phyloP scores from a whole-genome alignment of 2,329 filamentous ascomycete genomes.

The Fusarium buharicum region DNA sequence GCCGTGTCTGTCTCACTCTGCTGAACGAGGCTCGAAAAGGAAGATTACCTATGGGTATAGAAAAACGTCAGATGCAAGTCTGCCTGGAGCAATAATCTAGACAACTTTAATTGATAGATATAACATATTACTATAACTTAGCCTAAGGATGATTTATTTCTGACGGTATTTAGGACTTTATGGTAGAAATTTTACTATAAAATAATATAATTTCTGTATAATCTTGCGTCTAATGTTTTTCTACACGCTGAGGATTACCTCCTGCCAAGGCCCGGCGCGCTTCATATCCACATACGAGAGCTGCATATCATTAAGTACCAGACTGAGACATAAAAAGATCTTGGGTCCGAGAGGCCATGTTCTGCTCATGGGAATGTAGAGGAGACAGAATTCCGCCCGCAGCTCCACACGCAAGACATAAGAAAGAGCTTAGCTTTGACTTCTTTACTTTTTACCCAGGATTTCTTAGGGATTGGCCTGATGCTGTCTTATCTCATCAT shows the following conservation, averaged over 20 bases:
- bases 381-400: slow-evolving; percentile 9
- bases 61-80: too few relatives aligned
- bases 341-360: not conserved
- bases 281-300: slow-evolving; percentile 18
- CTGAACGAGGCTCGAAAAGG: slow-evolving; percentile 5
- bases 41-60: too few relatives aligned
- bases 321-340: slow-evolving; percentile 7
- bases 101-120: too few relatives aligned
- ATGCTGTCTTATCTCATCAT: not conserved
- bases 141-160: too few relatives aligned
- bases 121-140: too few relatives aligned
- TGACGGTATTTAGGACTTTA: too few relatives aligned
- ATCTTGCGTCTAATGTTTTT: too few relatives aligned
- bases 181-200: too few relatives aligned
- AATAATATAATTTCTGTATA: too few relatives aligned
- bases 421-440: slow-evolving; percentile 25
- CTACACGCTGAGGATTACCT: slow-evolving; percentile 17
- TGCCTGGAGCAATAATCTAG: too few relatives aligned
- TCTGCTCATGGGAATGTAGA: slow-evolving; percentile 3
- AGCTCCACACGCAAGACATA: slow-evolving; percentile 21
- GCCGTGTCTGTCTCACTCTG: slow-evolving; percentile 2
- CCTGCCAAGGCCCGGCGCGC: slow-evolving; percentile 8
- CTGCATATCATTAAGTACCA: slow-evolving; percentile 1
- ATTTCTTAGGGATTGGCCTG: not conserved
- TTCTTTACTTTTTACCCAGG: too few relatives aligned